These are phyloP conservation scores for Coleophoma crateriformis DNA, from an alignment of 2,329 filamentous ascomycete species.

Conservation along the genomic window DNA sequence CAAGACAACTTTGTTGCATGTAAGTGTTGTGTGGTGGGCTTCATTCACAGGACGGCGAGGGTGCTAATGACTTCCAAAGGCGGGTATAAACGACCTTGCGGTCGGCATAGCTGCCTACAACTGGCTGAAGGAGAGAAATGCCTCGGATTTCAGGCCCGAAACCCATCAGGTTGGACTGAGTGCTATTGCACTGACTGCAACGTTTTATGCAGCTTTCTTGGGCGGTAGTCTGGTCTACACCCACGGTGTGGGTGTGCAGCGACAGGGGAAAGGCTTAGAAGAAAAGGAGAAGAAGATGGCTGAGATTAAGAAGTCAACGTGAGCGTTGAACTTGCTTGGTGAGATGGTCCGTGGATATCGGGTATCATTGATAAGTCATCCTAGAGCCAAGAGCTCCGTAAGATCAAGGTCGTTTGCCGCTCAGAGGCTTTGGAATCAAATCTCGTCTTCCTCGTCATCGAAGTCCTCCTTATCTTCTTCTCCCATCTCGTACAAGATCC, in stretches of 20 bases:
- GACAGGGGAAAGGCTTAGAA: slow-evolving; percentile 8
- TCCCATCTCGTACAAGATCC: slow-evolving; percentile 96
- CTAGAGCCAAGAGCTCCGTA: no score
- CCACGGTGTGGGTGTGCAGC: slow-evolving; percentile 11
- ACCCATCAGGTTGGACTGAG: slow-evolving; percentile 3
- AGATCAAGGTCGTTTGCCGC: no score
- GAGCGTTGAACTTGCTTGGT: no score
- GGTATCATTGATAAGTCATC: no score
- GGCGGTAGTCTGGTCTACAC: slow-evolving; percentile 10
- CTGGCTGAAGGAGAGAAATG: slow-evolving; percentile 2
- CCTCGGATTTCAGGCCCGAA: background rate
- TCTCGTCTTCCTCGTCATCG: slow-evolving; percentile 73
- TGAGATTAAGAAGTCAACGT: no score
- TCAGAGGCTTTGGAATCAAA: slow-evolving; percentile 7
- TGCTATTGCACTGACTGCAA: background rate
- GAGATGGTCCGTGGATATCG: no score
- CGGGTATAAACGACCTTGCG: slow-evolving; percentile 8
- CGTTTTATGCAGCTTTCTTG: slow-evolving; percentile 8
- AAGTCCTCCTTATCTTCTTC: slow-evolving; percentile 96
- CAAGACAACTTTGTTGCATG: slow-evolving; percentile 7
- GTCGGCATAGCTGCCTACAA: slow-evolving; percentile 8
- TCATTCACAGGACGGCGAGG: background rate
- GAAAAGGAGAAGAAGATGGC: slow-evolving; percentile 4
- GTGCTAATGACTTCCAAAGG: background rate
- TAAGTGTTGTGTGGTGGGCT: background rate